A percentile compares a stretch with the other conserved stretches of the same genome.
phyloP scores from a whole-genome alignment of 2,329 filamentous ascomycete genomes.

The Sphaerulina vaccinii region DNA sequence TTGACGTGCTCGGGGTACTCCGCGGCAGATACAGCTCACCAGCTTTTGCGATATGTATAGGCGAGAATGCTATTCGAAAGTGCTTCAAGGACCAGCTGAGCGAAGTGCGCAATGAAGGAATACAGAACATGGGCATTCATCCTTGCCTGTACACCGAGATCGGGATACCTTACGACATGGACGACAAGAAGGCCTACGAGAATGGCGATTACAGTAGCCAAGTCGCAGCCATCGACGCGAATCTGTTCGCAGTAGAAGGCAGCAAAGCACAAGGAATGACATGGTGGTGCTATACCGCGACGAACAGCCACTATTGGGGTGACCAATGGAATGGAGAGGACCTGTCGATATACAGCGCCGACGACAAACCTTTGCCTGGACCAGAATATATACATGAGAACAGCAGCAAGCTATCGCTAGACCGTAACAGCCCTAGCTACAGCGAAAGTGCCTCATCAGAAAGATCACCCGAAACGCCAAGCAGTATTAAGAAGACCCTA shows the following conservation, averaged over 20 bases:
- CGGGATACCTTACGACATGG: slow-evolving; percentile 98
- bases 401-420: slow-evolving; percentile 52
- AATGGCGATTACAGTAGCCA: slow-evolving; percentile 95
- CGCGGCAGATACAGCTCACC: slow-evolving; percentile 85
- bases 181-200: slow-evolving; percentile 91
- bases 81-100: slow-evolving; percentile 86
- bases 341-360: slow-evolving; percentile 80
- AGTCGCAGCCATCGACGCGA: slow-evolving; percentile 88
- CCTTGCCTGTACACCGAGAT: slow-evolving; percentile 92
- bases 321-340: slow-evolving; percentile 99
- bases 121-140: slow-evolving; percentile 83
- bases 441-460: slow-evolving; percentile 53
- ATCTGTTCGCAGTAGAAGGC: slow-evolving; percentile 88
- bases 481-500: slow-evolving; percentile 72
- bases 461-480: slow-evolving; percentile 65
- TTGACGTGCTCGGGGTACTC: slow-evolving; percentile 89
- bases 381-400: slow-evolving; percentile 45
- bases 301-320: slow-evolving; percentile 85
- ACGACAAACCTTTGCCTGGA: slow-evolving; percentile 66
- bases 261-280: slow-evolving; percentile 81
- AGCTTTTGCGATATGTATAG: slow-evolving; percentile 87
- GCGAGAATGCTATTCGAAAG: slow-evolving; percentile 90
- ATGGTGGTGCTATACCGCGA: slow-evolving; percentile 78
- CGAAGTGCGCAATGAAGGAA: slow-evolving; percentile 78
- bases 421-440: slow-evolving; percentile 53